These are phyloP conservation scores for Beverwykella pulmonaria DNA, from an alignment of 495 filamentous ascomycete species.

Conservation along the genomic window DNA sequence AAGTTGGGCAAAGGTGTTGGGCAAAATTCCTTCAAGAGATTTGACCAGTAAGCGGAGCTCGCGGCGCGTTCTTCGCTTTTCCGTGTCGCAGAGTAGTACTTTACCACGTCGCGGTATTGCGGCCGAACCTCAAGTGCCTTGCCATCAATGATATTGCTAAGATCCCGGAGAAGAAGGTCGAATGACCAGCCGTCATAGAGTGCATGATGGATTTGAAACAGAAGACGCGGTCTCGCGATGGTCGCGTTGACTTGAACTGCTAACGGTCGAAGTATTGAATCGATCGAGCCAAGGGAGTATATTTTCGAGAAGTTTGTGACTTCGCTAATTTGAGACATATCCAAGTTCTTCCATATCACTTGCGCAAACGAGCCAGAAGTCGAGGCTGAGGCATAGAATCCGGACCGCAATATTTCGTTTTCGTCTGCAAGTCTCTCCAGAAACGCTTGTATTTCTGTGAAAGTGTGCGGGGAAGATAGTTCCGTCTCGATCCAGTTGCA, in stretches of 20 bases:
- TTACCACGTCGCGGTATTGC: constrained; percentile 54
- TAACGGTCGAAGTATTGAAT: constrained; percentile 60
- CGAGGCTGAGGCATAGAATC: constrained; percentile 58
- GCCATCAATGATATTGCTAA: constrained; percentile 51
- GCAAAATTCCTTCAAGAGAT: constrained; percentile 52
- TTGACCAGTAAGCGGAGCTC: constrained; percentile 59
- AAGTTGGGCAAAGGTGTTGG: constrained; percentile 51
- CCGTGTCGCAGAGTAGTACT: constrained; percentile 40
- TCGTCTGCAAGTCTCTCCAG: constrained; percentile 53
- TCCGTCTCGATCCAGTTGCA: constrained; percentile 72
- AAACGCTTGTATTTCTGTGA: constrained; percentile 47
- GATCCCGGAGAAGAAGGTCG: constrained; percentile 68
- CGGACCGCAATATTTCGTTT: constrained; percentile 71
- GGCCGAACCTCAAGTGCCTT: constrained; percentile 47
- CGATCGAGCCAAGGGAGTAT: constrained; percentile 40
- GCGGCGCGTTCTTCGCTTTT: constrained; percentile 39
- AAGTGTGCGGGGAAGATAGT: constrained; percentile 21
- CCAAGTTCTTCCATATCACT: constrained; percentile 60
- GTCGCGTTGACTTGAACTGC: constrained; percentile 53
- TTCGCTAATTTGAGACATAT: constrained; percentile 49
- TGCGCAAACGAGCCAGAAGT: constrained; percentile 57
- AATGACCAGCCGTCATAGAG: constrained; percentile 86
- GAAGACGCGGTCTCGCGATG: constrained; percentile 44
- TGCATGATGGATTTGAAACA: constrained; percentile 68
- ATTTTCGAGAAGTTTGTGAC: constrained; percentile 43